Conservation (phyloP, 2,329 filamentous ascomycete genomes). For the Botryotinia globosa region DNA sequence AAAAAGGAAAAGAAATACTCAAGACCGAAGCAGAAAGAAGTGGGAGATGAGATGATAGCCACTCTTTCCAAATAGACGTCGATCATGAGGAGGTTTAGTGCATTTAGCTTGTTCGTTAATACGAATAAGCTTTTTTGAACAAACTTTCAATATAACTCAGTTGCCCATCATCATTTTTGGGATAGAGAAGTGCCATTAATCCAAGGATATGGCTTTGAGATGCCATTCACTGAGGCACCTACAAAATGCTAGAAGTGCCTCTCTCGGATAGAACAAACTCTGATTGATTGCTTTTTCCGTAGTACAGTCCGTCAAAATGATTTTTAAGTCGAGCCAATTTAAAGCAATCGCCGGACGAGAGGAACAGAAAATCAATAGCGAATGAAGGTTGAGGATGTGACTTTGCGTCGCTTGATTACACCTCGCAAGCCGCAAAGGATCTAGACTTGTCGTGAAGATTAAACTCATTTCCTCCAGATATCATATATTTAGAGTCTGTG, state of each 20-base stretch:
- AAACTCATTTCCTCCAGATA: not conserved
- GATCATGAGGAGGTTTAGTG: not conserved
- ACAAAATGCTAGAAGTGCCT: not conserved
- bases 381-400: not conserved
- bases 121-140: not conserved
- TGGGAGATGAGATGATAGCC: not conserved
- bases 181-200: not conserved
- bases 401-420: not conserved
- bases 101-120: not conserved
- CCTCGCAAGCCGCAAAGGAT: not conserved
- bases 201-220: not conserved
- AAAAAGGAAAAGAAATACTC: not conserved
- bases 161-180: not conserved
- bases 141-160: not conserved
- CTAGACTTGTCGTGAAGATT: not conserved
- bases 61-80: not conserved
- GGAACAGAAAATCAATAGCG: not conserved
- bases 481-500: not conserved
- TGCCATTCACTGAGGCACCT: not conserved
- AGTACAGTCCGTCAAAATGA: not conserved
- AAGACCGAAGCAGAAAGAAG: not conserved
- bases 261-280: not conserved
- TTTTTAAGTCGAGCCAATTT: not conserved
- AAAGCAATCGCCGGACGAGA: not conserved
- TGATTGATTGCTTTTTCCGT: not conserved